Evolutionary conservation across 2,329 filamentous ascomycete species (phyloP), one percentile per base, ranked within the genome.

Genomic region (Myriosclerotinia scirpicola): DNA sequence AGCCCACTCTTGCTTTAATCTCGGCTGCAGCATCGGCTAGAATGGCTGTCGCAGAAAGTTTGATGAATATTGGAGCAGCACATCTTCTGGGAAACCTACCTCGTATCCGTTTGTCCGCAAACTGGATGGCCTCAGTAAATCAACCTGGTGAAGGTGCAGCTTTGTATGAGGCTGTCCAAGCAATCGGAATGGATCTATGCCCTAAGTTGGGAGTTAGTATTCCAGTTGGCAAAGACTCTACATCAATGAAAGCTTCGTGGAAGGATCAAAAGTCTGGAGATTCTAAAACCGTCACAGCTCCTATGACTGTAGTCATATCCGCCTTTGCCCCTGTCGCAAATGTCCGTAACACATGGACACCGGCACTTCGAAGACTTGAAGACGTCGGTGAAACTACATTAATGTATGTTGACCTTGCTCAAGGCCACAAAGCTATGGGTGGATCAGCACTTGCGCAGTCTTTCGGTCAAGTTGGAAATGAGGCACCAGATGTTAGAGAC

Each of bases 201-300:
- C 93, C 93, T 2, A 84, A 90, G 73, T 84, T 98, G n/a, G 92
- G 91, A 44, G 87, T 99, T 69, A 92, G 90, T 67, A 98, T 99
- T 68, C 95, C 95, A 5, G 95, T 98, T 11, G 95, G 95, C 65
- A 98, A 99, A 80, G 95, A 99, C 78, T 98, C 94, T 0, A 97
- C 96, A 79, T 97, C 93, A 3, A 98, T 99, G 95, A 97, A 97
- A 83, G 94, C 96, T 74, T 92, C 92, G 66, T 98, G 95, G 95
- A 90, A 87, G 75, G 90, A 94, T 71, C 81, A 82, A 69, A 81
- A 84, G 66, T 85, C 82, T 40, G 85, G 86, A 22, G 84, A 90
- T 69, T 80, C 84, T 17, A 95, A 91, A 80, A 93, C 93, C 71
- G 94, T 98, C 60, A 97, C 92, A 48, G 92, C 95, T 5, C 95